Base-by-base conservation (phyloP, 2,329 filamentous ascomycete genomes). In the Cladobotryum protrusum region DNA sequence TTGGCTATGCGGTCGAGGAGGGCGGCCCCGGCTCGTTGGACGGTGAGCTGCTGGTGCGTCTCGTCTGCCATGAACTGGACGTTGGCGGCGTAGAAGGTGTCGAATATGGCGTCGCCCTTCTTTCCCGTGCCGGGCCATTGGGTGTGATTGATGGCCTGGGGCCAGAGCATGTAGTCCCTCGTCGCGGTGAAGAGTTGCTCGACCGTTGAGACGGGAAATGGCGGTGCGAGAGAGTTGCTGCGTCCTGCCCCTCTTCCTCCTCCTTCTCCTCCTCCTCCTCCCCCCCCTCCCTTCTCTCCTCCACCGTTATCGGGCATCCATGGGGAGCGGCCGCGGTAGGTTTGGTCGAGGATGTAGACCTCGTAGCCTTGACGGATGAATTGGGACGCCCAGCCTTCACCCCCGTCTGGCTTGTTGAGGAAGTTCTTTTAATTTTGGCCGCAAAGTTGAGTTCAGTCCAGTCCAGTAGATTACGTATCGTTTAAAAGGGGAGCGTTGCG, bases 291-390 rank as follows among this genome's bases (percentile, higher is more conserved):
- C 7, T 4, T 7, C 7, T 7, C 20, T 24, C 20, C 20, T 24
- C 20, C 20, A 4, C 4, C 20, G 4, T 4, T 7, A 7, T 24
- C 20, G 7, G 20, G 20, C 11, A 29, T 9, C 65, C 69, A 74
- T 0, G 69, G 59, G 15, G 71, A 75, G 33, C 75, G 69, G 32
- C 71, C 75, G 18, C 72, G 69, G 20, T 66, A 67, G 3, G 72
- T 66, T 52, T 74, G 69, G 54, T 78, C 75, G 12, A 72, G 64
- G 43, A 77, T 61, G 59, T 75, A 77, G 44, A 75, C 63, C 41
- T 72, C 68, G 58, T 74, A 73, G n/a, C 74, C 73, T n/a, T 67
- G 63, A 5, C 59, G 55, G 6, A 77, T 54, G 56, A 77, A 78
- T 50, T 66, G 66, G 3, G 71, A 73, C 1, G 74, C 70, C 75